phyloP scores from a whole-genome alignment of 2,329 filamentous ascomycete species.

The Byssothecium circinans region DNA sequence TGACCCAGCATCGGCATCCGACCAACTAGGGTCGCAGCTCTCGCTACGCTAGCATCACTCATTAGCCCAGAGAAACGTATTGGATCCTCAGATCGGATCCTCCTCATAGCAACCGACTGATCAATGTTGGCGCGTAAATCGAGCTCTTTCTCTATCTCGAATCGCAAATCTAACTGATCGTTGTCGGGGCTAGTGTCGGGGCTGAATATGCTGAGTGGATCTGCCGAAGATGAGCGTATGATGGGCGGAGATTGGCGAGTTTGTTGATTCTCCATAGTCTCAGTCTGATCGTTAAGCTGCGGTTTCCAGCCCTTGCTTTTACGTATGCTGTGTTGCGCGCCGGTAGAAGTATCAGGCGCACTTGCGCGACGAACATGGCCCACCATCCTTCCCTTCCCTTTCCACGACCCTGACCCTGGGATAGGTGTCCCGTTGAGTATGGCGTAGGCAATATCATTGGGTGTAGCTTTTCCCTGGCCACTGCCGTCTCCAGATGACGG shows the following conservation, averaged over 20 bases:
- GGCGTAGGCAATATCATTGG: constrained; percentile 26
- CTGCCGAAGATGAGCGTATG: constrained; percentile 16
- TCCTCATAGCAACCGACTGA: constrained; percentile 14
- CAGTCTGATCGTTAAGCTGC: constrained; percentile 6
- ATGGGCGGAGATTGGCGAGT: background rate
- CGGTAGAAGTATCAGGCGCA: constrained; percentile 16
- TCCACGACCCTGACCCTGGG: constrained; percentile 5
- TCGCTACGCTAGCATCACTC: constrained; percentile 5
- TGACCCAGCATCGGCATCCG: constrained; percentile 8
- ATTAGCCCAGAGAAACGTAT: constrained; percentile 10
- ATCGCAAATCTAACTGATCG: constrained; percentile 8
- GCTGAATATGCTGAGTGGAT: constrained; percentile 20
- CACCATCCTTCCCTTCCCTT: background rate
- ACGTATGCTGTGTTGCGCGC: constrained; percentile 7
- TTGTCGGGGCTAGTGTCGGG: constrained; percentile 23
- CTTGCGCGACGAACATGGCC: constrained; percentile 18
- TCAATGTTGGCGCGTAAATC: constrained; percentile 7
- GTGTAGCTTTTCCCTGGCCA: constrained; percentile 11
- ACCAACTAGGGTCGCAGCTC: constrained; percentile 8
- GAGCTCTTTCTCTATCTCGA: constrained; percentile 15
- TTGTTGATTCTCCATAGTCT: background rate
- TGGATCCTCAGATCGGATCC: constrained; percentile 14
- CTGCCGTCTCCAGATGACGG: constrained; percentile 7
- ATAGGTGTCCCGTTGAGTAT: constrained; percentile 23
- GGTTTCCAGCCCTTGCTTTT: constrained; percentile 24